These are phyloP conservation scores for Canariomyces notabilis DNA, from an alignment of 2,329 filamentous ascomycete species.

Conservation along the genomic window DNA sequence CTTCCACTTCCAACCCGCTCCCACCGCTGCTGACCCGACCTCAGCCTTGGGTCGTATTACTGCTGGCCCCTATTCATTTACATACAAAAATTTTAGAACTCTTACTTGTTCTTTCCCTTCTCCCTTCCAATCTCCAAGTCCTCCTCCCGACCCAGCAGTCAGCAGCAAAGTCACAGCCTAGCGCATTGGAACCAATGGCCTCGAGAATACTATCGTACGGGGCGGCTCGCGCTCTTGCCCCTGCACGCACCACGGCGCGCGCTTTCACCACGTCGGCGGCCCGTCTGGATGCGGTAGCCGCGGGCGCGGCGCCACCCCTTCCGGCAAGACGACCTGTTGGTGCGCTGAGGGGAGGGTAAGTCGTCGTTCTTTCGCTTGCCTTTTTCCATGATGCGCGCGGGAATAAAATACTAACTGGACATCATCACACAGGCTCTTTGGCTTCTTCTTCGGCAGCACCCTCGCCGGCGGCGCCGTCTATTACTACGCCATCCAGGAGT, in stretches of 20 bases:
- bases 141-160: not conserved
- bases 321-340: conserved; percentile 55
- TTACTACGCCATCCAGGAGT: conserved; percentile 89
- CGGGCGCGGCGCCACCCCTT: conserved; percentile 37
- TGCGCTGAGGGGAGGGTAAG: conserved; percentile 59
- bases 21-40: not conserved
- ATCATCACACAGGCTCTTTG: conserved; percentile 62
- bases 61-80: not conserved
- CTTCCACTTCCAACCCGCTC: not conserved
- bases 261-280: conserved; percentile 48
- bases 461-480: conserved; percentile 78
- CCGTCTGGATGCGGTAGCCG: conserved; percentile 36
- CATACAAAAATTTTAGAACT: not conserved
- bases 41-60: not conserved
- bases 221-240: conserved; percentile 34
- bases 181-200: conserved; percentile 37
- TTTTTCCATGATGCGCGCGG: not conserved
- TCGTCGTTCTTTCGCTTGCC: conserved; percentile 28
- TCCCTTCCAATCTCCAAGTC: not conserved
- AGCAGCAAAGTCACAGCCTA: conserved; percentile 2
- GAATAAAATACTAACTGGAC: conserved; percentile 2
- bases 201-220: conserved; percentile 38
- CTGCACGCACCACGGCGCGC: conserved; percentile 31
- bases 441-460: conserved; percentile 82
- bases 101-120: not conserved